Conservation (phyloP, 768 basidiomycete genomes). For the Guyanaporus albipodus region DNA sequence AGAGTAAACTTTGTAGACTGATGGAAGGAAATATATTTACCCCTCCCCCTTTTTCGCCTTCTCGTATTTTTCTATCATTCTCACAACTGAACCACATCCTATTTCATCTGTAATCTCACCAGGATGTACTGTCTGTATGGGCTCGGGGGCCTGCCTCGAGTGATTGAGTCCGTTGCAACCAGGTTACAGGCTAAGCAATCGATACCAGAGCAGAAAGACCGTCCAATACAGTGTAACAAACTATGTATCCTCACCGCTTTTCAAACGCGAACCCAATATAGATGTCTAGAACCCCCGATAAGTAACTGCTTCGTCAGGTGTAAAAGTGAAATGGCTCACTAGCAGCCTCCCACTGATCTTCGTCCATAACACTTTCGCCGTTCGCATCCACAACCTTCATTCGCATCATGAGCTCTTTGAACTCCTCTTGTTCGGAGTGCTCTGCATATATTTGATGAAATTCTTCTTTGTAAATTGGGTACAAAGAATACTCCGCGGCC, state of each 20-base stretch:
- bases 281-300: constrained; percentile 56
- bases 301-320: neutral
- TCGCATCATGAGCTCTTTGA: constrained; percentile 72
- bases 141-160: neutral
- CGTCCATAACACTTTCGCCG: constrained; percentile 89
- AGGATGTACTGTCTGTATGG: constrained; percentile 11
- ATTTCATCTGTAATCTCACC: constrained; percentile 31
- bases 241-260: constrained; percentile 42
- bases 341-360: constrained; percentile 98
- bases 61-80: constrained; percentile 1
- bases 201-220: constrained; percentile 6
- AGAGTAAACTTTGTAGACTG: constrained; percentile 48
- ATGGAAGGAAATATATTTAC: constrained; percentile 14
- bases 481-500: constrained; percentile 76
- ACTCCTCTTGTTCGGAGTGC: constrained; percentile 76
- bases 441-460: constrained; percentile 89
- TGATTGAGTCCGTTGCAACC: neutral
- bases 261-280: constrained; percentile 93
- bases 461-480: constrained; percentile 74
- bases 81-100: constrained; percentile 17
- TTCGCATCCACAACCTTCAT: constrained; percentile 90
- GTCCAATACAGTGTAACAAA: neutral
- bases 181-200: constrained; percentile 1
- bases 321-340: constrained; percentile 54
- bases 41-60: neutral